Evolutionary conservation across 331 rosid genomes (phyloP), one percentile per base, ranked within the genome.

Genomic region (Quercus tomentella): DNA sequence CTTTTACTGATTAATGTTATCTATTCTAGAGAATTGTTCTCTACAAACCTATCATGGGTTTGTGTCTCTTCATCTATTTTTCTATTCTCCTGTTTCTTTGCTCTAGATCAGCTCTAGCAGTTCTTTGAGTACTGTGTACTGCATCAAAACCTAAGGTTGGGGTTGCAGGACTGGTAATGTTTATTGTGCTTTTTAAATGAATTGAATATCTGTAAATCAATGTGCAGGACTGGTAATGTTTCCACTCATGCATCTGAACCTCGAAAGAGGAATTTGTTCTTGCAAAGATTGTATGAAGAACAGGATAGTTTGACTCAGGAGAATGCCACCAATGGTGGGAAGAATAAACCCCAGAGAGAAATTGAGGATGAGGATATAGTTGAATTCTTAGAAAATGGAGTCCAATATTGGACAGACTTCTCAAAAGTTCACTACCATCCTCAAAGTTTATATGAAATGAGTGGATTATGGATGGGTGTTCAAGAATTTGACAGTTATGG

Each of bases 381-480:
- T 72, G 96, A 91, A 58, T 20, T 79, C 81, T 85, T 94, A 77
- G 97, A 94, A 85, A 88, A 77, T 80, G 87, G 78, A 77, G 96
- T 90, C 65, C 83, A 84, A 37, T 90, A 76, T 85, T 92, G 98
- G 98, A 87, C 97, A 43, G 98, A 92, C 87, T 95, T 88, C 89
- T 92, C 98, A 70, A 94, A 94, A 86, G 94, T 91, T 79, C 94
- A 95, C 79, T 95, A 86, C 74, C 98, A 95, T 83, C 97, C 93
- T 31, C 91, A 80, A 70, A 92, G 97, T 83, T 82, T 95, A 22
- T 89, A 90, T 81, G 96, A 95, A 78, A 80, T 92, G 74, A 87
- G 77, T 80, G 97, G 97, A 68, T 86, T 67, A 17, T 91, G 97
- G 96, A 45, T 80, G 76, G 87, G 83, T 66, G 79, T 63, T 87